Evolutionary conservation across 2,329 filamentous ascomycete genomes (phyloP).

Genomic region (Aspergillus cejpii): DNA sequence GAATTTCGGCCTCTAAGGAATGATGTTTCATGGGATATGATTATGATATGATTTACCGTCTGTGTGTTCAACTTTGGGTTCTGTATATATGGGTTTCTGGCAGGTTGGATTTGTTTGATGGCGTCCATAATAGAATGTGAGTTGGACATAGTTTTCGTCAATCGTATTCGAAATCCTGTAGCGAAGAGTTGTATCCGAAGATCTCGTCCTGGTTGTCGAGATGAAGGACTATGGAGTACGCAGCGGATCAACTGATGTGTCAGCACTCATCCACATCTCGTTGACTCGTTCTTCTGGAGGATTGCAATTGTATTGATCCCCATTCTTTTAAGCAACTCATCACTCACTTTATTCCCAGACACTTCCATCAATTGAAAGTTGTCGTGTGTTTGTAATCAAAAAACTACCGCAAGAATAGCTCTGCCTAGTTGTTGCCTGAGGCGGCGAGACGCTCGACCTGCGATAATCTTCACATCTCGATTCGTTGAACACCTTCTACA

Average conservation of each 20-base stretch:
- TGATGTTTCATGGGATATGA: background rate
- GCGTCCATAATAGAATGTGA: background rate
- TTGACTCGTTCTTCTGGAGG: too few species aligned
- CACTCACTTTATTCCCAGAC: too few species aligned
- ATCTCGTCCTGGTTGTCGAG: too few species aligned
- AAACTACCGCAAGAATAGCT: background rate
- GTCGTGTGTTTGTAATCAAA: background rate
- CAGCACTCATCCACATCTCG: too few species aligned
- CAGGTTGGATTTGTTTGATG: background rate
- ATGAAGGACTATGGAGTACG: too few species aligned
- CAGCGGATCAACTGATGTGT: too few species aligned
- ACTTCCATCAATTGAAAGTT: too few species aligned
- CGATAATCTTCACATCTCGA: background rate
- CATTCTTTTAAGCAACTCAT: too few species aligned
- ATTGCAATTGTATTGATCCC: too few species aligned
- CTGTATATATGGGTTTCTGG: background rate
- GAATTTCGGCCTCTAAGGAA: background rate
- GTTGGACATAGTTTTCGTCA: background rate
- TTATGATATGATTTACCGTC: background rate
- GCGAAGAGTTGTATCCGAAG: too few species aligned
- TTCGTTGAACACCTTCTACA: slow-evolving; percentile 1
- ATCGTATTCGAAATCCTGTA: too few species aligned
- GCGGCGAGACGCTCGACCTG: slow-evolving; percentile 1
- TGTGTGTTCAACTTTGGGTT: background rate
- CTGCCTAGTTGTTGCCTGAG: background rate